A percentile compares a stretch with the other conserved stretches of the same genome.
Evolutionary conservation across 129 eudicot species (phyloP).

Genomic region (Artemisia tridentata): DNA sequence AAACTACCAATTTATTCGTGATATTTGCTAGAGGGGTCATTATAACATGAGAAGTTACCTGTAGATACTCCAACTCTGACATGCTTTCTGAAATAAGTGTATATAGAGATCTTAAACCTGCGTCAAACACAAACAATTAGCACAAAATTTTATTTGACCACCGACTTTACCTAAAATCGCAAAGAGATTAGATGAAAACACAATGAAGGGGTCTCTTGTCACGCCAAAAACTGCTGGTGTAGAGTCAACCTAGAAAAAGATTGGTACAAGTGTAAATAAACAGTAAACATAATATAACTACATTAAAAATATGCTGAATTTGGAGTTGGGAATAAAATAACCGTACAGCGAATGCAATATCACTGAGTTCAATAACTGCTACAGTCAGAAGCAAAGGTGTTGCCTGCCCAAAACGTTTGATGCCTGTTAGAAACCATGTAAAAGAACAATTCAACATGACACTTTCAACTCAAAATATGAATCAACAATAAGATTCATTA

Average conservation of each 20-base stretch:
- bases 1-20: neutral
- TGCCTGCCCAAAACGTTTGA: slow-evolving; percentile 97
- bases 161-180: slow-evolving; percentile 78
- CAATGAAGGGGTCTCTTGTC: slow-evolving; percentile 90
- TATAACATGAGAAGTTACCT: slow-evolving; percentile 40
- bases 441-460: slow-evolving; percentile 39
- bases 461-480: slow-evolving; percentile 20
- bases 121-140: slow-evolving; percentile 15
- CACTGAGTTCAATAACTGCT: slow-evolving; percentile 95
- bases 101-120: slow-evolving; percentile 88
- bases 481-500: slow-evolving; percentile 26
- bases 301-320: neutral
- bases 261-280: neutral
- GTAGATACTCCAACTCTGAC: slow-evolving; percentile 87
- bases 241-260: slow-evolving; percentile 73
- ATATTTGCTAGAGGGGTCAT: neutral
- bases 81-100: slow-evolving; percentile 83
- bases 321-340: slow-evolving; percentile 21
- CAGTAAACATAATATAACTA: neutral
- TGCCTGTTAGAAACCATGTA: slow-evolving; percentile 79
- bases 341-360: slow-evolving; percentile 94
- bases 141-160: neutral
- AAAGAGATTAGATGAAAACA: slow-evolving; percentile 80
- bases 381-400: slow-evolving; percentile 96
- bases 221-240: slow-evolving; percentile 99